These are phyloP conservation scores for Rhodotorula sp. DNA, from an alignment of 1,284 basidiomycete species.

Conservation along the genomic window DNA sequence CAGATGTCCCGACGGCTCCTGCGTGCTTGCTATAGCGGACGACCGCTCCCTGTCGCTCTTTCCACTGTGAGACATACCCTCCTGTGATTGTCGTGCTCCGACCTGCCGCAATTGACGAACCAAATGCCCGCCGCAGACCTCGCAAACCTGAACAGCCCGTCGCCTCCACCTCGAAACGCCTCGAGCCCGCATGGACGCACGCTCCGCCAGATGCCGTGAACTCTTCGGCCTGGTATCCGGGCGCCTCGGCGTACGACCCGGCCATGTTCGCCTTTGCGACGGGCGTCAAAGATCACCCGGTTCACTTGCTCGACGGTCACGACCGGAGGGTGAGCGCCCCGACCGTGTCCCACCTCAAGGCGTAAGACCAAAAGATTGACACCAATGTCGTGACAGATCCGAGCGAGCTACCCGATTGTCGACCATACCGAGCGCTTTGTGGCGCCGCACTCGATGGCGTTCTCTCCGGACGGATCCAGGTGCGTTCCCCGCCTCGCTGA, in stretches of 20 bases:
- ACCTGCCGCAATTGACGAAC: not conserved
- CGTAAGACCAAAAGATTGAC: not conserved
- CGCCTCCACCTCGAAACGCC: not conserved
- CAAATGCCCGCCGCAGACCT: not conserved
- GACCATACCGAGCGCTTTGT: conserved; percentile 85
- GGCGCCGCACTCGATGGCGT: conserved; percentile 76
- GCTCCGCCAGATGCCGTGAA: conserved; percentile 30
- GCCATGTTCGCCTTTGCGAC: conserved; percentile 36
- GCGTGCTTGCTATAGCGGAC: conserved; percentile 29
- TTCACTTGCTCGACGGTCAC: conserved; percentile 34
- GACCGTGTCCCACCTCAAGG: not conserved
- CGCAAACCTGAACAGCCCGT: not conserved
- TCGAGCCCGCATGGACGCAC: conserved; percentile 23
- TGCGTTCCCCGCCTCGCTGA: conserved; percentile 47
- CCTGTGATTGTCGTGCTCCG: too few species aligned
- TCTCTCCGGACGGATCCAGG: conserved; percentile 68
- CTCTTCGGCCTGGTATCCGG: conserved; percentile 39
- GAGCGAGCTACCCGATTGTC: conserved; percentile 86
- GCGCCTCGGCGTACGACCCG: conserved; percentile 20
- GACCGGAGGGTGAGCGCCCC: conserved; percentile 20
- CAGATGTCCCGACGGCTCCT: conserved; percentile 37
- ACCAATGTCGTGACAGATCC: conserved; percentile 55
- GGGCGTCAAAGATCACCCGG: conserved; percentile 39
- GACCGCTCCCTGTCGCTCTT: conserved; percentile 35
- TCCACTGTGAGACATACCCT: conserved; percentile 7